phyloP scores from a whole-genome alignment of 345 rosid species.

The Citrus reticulata region DNA sequence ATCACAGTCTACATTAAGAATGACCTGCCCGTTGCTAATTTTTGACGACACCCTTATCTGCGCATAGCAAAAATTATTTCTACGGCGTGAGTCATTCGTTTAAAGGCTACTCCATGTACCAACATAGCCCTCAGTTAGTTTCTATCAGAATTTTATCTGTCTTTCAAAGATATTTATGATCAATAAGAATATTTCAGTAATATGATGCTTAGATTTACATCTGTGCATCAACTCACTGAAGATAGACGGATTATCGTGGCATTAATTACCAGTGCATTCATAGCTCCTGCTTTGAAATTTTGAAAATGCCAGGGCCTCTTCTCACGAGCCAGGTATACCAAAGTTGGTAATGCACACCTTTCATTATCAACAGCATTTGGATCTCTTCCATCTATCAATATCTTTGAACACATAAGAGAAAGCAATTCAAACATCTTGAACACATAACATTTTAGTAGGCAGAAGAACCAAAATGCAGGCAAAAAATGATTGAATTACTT shows the following conservation, averaged over 20 bases:
- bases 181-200: too few species aligned
- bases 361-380: slow-evolving; percentile 23
- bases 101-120: too few species aligned
- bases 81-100: too few species aligned
- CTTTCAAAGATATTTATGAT: too few species aligned
- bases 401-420: slow-evolving; percentile 21
- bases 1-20: slow-evolving; percentile 74
- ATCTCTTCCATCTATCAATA: slow-evolving; percentile 51
- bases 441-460: neutral
- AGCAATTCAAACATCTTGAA: neutral
- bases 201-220: too few species aligned
- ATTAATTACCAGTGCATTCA: slow-evolving; percentile 70
- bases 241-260: neutral
- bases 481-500: slow-evolving; percentile 30
- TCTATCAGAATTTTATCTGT: too few species aligned
- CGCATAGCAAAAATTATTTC: neutral
- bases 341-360: slow-evolving; percentile 44
- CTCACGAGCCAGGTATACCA: slow-evolving; percentile 79
- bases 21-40: slow-evolving; percentile 51
- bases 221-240: too few species aligned
- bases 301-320: slow-evolving; percentile 62
- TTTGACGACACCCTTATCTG: slow-evolving; percentile 69
- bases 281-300: slow-evolving; percentile 82
- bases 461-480: neutral
- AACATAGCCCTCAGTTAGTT: too few species aligned